A percentile compares a stretch with the other conserved stretches of the same genome.
These are phyloP conservation scores for Trichosporon faecale DNA, from an alignment of 1,284 basidiomycete genomes.

Conservation along the genomic window DNA sequence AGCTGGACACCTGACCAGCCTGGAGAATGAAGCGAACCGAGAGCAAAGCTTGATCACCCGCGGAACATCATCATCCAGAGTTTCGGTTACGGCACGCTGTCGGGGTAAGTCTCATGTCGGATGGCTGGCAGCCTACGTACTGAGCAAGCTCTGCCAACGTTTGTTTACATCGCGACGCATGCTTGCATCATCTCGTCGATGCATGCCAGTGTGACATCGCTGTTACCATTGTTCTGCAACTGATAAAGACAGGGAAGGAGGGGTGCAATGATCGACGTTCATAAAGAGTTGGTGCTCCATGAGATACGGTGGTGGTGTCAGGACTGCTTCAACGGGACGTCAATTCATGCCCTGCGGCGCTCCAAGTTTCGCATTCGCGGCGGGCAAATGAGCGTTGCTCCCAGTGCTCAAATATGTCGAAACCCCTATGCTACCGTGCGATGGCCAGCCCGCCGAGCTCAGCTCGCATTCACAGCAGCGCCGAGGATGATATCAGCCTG, in stretches of 20 bases:
- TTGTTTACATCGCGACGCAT: background rate
- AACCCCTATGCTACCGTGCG: background rate
- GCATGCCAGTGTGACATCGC: background rate
- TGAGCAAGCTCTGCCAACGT: background rate
- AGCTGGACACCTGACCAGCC: background rate
- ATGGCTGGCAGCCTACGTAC: background rate
- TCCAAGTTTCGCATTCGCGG: background rate
- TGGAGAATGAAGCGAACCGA: background rate
- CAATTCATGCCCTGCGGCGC: background rate
- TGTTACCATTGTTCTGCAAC: background rate
- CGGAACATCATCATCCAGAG: constrained; percentile 9
- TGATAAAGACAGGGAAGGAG: background rate
- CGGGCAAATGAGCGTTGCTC: background rate
- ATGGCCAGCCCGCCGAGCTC: background rate
- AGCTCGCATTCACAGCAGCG: background rate
- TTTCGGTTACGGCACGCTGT: constrained; percentile 5
- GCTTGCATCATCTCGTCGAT: background rate
- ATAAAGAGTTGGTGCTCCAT: background rate
- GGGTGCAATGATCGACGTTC: background rate
- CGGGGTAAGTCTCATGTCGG: background rate
- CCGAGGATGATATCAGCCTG: background rate
- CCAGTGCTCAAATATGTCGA: background rate
- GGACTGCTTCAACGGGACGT: background rate
- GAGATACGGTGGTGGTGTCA: background rate
- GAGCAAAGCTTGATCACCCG: constrained; percentile 4